Evolutionary conservation across 371 early-diverging fungal species (phyloP).

Genomic region (Mucor circinelloides): DNA sequence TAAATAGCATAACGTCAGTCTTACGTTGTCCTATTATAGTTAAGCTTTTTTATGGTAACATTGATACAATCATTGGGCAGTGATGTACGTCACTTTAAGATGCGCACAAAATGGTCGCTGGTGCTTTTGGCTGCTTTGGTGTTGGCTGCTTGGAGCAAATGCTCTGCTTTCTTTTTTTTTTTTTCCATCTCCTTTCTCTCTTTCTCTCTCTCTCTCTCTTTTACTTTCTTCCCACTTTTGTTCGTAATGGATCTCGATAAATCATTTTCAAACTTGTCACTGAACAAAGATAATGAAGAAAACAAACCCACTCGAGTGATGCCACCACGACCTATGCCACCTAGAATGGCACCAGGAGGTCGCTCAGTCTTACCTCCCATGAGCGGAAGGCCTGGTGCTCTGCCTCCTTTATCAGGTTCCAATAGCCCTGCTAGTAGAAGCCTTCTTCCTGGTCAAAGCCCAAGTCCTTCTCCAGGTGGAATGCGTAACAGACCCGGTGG

Average conservation of each 20-base stretch:
- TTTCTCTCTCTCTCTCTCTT: neutral
- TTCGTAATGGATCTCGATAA: constrained; percentile 33
- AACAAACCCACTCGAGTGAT: constrained; percentile 12
- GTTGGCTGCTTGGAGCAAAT: neutral
- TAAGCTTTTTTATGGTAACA: neutral
- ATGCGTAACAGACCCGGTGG: constrained; percentile 13
- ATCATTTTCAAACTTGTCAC: constrained; percentile 29
- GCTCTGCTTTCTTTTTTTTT: neutral
- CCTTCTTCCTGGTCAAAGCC: constrained; percentile 3
- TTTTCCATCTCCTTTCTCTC: neutral
- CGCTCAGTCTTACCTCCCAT: constrained; percentile 51
- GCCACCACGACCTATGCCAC: constrained; percentile 25
- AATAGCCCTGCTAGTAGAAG: neutral
- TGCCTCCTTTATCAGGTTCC: constrained; percentile 25
- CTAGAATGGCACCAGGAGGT: constrained; percentile 16
- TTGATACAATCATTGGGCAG: neutral
- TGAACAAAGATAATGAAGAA: constrained; percentile 21
- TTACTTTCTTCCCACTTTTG: neutral
- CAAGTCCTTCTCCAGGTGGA: constrained; percentile 1
- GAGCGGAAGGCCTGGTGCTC: constrained; percentile 28
- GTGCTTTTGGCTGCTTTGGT: neutral
- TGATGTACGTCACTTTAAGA: neutral
- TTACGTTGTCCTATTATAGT: neutral
- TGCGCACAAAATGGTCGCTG: neutral
- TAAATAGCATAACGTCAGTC: neutral